Evolutionary conservation across 495 filamentous ascomycete genomes (phyloP), one percentile per base, ranked within the genome.

Genomic region (Penicillium canariense): DNA sequence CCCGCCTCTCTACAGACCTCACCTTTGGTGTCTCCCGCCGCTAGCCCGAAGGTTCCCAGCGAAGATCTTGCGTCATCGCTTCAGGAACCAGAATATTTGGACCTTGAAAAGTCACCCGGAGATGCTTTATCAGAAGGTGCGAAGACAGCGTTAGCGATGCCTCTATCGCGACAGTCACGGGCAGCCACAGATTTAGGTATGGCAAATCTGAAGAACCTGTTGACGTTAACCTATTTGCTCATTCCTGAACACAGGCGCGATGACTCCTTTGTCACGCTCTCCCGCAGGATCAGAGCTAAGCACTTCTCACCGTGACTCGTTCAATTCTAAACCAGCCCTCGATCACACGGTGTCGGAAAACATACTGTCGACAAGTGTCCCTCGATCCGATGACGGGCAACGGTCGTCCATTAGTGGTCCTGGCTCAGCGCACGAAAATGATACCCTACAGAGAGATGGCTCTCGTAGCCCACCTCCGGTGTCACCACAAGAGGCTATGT

Each of bases 1-100:
- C 94, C 94, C 18, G 87, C 84, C 60, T 90, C 87, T 43, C 69
- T 97, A 63, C 95, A 97, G 71, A 99, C 94, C 7, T 97, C 92
- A 11, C 95, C 94, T 23, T 73, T 96, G 38, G 87, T 96, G 32
- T 96, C 91, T 34, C 94, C 94, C 10, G 87, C 84, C 23, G 79
- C 84, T 10, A 96, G 91, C 59, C 94, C 94, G 10, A 80, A 84
- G 48, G 70, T 74, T 22, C 70, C 72, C 36, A 76, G 84, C 14
- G 82, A 87, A 48, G 76, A 81, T 46, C 65, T 82, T 26, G 67
- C 76, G 9, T 65, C 79, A 9, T 75, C 72, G 4, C 77, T 97
- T 8, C 84, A 87, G 56, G 94, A 97, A 66, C 90, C 88, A 4
- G 93, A 97, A 25, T 88, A 82, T 28, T 68, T 97, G 22, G 89